Percentiles rank a stretch among this genome's conserved stretches.
These are phyloP conservation scores for Linderina pennispora DNA, from an alignment of 192 early-diverging fungal species.

Conservation along the genomic window DNA sequence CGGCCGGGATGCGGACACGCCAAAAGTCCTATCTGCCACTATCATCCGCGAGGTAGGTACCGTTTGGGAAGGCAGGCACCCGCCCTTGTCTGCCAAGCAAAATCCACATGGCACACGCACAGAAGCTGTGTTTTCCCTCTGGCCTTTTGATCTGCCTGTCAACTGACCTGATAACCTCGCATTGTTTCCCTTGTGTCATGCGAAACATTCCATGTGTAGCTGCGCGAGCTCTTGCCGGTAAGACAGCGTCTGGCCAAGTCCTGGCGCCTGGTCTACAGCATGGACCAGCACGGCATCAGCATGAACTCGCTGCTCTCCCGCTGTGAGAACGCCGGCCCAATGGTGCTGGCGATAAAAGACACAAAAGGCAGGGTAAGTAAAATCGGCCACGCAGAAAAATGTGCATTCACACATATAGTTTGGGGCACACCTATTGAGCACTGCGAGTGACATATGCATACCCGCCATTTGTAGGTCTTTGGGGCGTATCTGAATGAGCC, in stretches of 20 bases:
- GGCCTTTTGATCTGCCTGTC: too few relatives aligned
- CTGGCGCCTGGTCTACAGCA: constrained; percentile 82
- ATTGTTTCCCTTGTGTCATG: too few relatives aligned
- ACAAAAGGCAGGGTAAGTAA: constrained; percentile 33
- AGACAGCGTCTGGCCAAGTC: constrained; percentile 65
- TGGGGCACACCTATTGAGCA: background rate
- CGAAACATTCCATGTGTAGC: constrained; percentile 43
- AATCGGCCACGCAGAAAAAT: constrained; percentile 30
- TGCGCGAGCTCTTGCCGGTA: constrained; percentile 73
- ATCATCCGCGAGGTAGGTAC: constrained; percentile 21
- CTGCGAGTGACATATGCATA: background rate
- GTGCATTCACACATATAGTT: too few relatives aligned
- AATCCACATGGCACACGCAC: too few relatives aligned
- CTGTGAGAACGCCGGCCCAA: constrained; percentile 59
- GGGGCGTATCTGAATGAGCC: constrained; percentile 70
- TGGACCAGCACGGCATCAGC: constrained; percentile 92
- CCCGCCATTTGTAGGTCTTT: constrained; percentile 55
- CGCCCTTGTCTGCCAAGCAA: too few relatives aligned
- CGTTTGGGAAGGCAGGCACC: too few relatives aligned
- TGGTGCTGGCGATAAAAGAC: constrained; percentile 66
- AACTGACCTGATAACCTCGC: too few relatives aligned
- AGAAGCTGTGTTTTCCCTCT: too few relatives aligned
- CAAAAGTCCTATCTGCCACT: constrained; percentile 34
- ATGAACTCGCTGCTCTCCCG: constrained; percentile 73
- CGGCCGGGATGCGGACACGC: constrained; percentile 22